These are phyloP conservation scores for Nakazawaea wickerhamii DNA, from an alignment of 805 yeast genomes.

Conservation along the genomic window DNA sequence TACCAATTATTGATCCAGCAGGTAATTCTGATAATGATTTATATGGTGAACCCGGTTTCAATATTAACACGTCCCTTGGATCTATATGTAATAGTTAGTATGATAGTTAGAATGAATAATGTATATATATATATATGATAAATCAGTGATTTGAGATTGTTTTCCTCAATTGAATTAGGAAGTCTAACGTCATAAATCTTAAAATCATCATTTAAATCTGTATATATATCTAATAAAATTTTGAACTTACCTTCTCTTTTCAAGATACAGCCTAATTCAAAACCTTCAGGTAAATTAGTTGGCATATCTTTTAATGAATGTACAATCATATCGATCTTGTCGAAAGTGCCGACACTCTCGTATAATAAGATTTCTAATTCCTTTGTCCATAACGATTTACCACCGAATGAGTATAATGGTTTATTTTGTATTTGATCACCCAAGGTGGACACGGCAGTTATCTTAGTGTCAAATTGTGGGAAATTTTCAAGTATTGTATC, in stretches of 20 bases:
- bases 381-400: conserved; percentile 94
- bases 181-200: conserved; percentile 34
- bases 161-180: conserved; percentile 29
- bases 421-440: conserved; percentile 85
- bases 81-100: conserved; percentile 34
- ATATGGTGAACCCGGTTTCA: conserved; percentile 62
- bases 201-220: conserved; percentile 21
- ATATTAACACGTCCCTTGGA: conserved; percentile 87
- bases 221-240: background rate
- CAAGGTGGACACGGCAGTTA: conserved; percentile 74
- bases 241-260: conserved; percentile 53
- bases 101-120: background rate
- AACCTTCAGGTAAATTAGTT: conserved; percentile 82
- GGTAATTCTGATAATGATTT: conserved; percentile 71
- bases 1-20: conserved; percentile 81
- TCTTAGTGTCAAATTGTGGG: conserved; percentile 66
- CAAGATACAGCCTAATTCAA: conserved; percentile 81
- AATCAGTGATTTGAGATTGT: conserved; percentile 16
- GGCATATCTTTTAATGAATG: conserved; percentile 93
- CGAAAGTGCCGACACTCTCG: conserved; percentile 53
- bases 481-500: conserved; percentile 49
- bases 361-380: conserved; percentile 80
- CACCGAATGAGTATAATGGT: conserved; percentile 93
- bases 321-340: conserved; percentile 80
- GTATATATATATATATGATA: background rate